Base-by-base conservation (phyloP, 1,139 yeast genomes). In the Geotrichum phurueaensis region DNA sequence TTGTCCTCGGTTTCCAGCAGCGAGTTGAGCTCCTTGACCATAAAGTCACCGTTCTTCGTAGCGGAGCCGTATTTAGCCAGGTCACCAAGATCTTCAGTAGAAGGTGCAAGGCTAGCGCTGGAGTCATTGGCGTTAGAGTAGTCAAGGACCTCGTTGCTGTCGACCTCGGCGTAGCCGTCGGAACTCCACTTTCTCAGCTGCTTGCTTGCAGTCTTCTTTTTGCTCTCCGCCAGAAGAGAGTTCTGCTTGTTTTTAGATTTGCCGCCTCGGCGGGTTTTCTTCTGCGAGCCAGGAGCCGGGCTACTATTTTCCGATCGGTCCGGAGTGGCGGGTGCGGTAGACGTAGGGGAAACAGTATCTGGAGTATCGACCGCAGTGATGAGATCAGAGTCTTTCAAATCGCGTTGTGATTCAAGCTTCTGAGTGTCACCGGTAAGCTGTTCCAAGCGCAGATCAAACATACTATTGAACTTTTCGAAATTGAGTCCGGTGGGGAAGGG, bases 81-180 rank as follows among this genome's bases (percentile, higher is more conserved):
- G 54, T 75, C 77, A 60, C 81, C 79, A 9, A 74, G 73, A 10
- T 75, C 66, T 29, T 60, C 73, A 20, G 72, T 74, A 74, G 72
- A 18, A 65, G 65, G 45, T n/a, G 27, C 50, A 3, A 47, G 3
- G 10, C 70, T 64, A 3, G 27, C 47, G 18, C 36, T 29, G 23
- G 68, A 61, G 50, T 69, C 67, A 4, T 57, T 56, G 4, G 63
- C 66, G 5, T 68, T 53, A 0, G 87, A 83, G 65, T 82, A 84
- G 65, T 84, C 87, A 50, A 84, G 70, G 1, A 71, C 67, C 23
- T 60, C 70, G 5, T 71, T 71, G 55, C 71, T 75, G 2, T 74
- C 76, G 48, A 75, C 79, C 56, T 76, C 78, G 51, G 76, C 77
- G 59, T 74, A 68, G 12, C 87, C 87, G 67, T 82, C 83, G 0